Evolutionary conservation across 371 early-diverging fungal genomes (phyloP).

Genomic region (Apophysomyces trapeziformis): DNA sequence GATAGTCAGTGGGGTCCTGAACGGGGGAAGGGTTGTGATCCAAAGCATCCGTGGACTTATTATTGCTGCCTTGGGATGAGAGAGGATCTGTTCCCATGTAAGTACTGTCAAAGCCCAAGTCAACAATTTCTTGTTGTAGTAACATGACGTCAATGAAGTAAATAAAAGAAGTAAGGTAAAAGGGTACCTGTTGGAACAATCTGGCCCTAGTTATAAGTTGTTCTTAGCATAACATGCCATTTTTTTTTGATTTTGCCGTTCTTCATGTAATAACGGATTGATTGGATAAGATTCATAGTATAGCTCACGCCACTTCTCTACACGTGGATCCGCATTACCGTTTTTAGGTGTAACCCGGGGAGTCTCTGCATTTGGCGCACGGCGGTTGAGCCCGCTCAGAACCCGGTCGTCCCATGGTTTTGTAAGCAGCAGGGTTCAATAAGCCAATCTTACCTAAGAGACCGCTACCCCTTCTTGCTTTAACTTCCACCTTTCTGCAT

Average conservation of each 20-base stretch:
- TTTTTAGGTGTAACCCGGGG: slow-evolving; percentile 2
- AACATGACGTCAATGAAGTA: not conserved
- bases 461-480: not conserved
- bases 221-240: slow-evolving; percentile 4
- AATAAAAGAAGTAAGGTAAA: not conserved
- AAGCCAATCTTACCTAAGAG: not conserved
- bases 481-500: not conserved
- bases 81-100: not conserved
- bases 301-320: slow-evolving; percentile 10
- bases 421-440: not conserved
- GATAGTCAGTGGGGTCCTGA: not conserved
- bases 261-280: not conserved
- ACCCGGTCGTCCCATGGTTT: not conserved
- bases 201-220: slow-evolving; percentile 5
- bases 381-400: slow-evolving; percentile 3
- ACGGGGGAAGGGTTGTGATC: not conserved
- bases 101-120: not conserved
- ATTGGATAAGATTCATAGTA: slow-evolving; percentile 9
- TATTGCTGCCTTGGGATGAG: not conserved
- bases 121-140: slow-evolving; percentile 5
- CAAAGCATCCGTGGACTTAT: not conserved
- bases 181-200: not conserved
- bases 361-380: not conserved
- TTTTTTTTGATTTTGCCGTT: not conserved
- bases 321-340: slow-evolving; percentile 10